Percentiles rank a stretch among this genome's conserved stretches.
Conservation (phyloP, 73 alveolate genomes). For the Stentor roeselii region DNA sequence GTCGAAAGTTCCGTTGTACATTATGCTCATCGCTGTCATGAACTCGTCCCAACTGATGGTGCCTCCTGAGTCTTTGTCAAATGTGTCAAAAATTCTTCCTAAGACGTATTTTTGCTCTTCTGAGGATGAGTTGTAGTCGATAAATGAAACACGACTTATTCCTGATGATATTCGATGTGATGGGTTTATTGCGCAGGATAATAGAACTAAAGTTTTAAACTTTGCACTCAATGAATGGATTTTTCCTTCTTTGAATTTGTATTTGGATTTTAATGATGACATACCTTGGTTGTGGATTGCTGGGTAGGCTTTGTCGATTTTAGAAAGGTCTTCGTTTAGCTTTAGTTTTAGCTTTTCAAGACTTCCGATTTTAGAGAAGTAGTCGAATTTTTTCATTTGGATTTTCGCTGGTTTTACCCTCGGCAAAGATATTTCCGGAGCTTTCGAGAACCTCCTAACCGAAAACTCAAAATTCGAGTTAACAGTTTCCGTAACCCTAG, state of each 20-base stretch:
- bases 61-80: neutral
- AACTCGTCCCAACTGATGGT: neutral
- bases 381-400: neutral
- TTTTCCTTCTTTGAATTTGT: neutral
- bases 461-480: neutral
- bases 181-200: neutral
- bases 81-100: neutral
- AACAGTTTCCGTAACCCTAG: neutral
- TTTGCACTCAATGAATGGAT: neutral
- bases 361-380: neutral
- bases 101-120: neutral
- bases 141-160: neutral
- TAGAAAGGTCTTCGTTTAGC: neutral
- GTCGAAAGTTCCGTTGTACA: neutral
- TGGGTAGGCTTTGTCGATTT: neutral
- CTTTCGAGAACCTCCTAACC: neutral
- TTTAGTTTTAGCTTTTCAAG: neutral
- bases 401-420: neutral
- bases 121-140: neutral
- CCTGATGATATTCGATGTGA: neutral
- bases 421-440: neutral
- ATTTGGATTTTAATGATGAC: no score
- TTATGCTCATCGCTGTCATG: neutral
- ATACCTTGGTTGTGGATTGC: neutral
- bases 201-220: neutral